These are phyloP conservation scores for Amphicarpaea edgeworthii DNA, from an alignment of 306 rosid genomes.

Conservation along the genomic window DNA sequence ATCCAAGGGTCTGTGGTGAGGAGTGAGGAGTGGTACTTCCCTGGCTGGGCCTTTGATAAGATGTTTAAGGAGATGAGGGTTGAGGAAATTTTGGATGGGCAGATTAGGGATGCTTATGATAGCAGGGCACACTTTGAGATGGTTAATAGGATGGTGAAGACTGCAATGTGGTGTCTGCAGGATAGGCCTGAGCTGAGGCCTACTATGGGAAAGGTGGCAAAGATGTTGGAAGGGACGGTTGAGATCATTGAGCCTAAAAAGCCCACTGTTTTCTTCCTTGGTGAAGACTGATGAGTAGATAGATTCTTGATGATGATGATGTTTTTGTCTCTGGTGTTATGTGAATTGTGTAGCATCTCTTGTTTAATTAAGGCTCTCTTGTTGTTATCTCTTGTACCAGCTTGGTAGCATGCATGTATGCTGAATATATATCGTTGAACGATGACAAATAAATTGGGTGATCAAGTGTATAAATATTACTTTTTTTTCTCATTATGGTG, in stretches of 20 bases:
- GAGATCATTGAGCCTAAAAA: conserved; percentile 78
- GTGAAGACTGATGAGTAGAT: conserved; percentile 20
- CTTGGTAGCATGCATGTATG: too few species aligned
- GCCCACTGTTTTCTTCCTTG: conserved; percentile 83
- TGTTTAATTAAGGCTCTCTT: too few species aligned
- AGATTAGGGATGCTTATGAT: conserved; percentile 67
- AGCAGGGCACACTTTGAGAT: conserved; percentile 62
- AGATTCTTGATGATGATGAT: too few species aligned
- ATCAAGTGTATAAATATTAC: too few species aligned
- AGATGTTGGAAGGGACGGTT: conserved; percentile 93
- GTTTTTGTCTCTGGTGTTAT: too few species aligned
- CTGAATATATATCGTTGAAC: too few species aligned
- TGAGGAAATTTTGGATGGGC: conserved; percentile 79
- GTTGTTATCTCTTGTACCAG: too few species aligned
- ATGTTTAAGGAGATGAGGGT: too few species aligned
- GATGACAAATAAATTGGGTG: neutral
- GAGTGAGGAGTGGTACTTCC: conserved; percentile 88
- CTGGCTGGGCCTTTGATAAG: conserved; percentile 87
- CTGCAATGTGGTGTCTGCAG: conserved; percentile 97
- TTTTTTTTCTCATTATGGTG: too few species aligned
- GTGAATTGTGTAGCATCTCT: too few species aligned
- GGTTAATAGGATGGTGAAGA: conserved; percentile 86
- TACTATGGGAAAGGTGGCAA: conserved; percentile 96
- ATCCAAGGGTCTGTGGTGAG: conserved; percentile 49
- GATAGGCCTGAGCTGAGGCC: conserved; percentile 85